Evolutionary conservation across 441 rosid species (phyloP), one percentile per base, ranked within the genome.

Genomic region (Arabidopsis lyrata): DNA sequence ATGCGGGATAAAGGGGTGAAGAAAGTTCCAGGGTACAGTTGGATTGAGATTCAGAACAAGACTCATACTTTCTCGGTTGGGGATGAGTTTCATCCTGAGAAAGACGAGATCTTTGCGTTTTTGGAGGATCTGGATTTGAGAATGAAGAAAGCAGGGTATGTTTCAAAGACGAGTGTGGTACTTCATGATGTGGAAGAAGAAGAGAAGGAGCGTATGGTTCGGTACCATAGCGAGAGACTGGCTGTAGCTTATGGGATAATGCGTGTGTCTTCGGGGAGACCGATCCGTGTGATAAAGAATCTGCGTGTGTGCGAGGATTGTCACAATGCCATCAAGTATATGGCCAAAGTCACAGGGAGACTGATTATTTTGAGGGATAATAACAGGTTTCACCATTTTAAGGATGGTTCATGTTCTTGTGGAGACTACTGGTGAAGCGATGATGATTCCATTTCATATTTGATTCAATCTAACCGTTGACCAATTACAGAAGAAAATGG

Each of bases 131-230:
- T 85, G 63, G 78, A 79, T 74, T 52, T 81, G 63, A 85, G 67
- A 76, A 73, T 85, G 81, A 85, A 77, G 83, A 79, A 47, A 62
- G 83, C 76, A 4, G 86, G 86, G 63, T 83, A 81, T 68, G 77
- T 83, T 35, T 73, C 80, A 35, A 79, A 85, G 47, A 79, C 83
- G 52, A 83, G 74, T 8, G 82, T 83, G 75, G 85, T 85, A 55
- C 81, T 85, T 67, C 86, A 85, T 69, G 89, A 85, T 68, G 89
- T 85, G 9, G 86, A 82, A 15, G 84, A 85, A 73, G 89, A 85
- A 73, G 89, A 85, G 80, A 83, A 85, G 65, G 87, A 80, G 61
- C 77, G 76, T 20, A 85, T 85, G 87, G 85, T 85, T 50, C 69
- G 68, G 67, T 74, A 83, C 76, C 87, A 85, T 78, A 85, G 87